Evolutionary conservation across 2,329 filamentous ascomycete species (phyloP), one percentile per base, ranked within the genome.

Genomic region (Fusarium avenaceum): DNA sequence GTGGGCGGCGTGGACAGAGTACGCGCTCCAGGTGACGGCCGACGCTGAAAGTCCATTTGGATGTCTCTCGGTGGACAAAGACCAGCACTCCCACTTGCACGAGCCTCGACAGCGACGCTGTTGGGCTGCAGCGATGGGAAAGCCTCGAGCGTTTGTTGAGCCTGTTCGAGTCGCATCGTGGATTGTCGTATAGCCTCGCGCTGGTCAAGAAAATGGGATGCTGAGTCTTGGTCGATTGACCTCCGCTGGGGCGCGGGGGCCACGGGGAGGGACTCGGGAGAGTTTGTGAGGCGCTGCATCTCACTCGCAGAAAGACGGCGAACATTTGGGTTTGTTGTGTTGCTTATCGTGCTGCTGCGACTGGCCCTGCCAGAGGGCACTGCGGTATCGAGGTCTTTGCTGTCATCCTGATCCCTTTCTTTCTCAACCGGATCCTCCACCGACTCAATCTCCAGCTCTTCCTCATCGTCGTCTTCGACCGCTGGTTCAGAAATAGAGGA

Each of bases 241-340:
- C 77, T 67, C 72, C 80, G 64, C 76, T 78, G 65, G 52, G 75
- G 75, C 70, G 79, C 76, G 66, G 78, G 76, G 2, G 85, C 84
- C 1, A 89, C 76, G 14, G 88, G 87, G 3, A 90, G 77, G 1
- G 87, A 89, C 28, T 87, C 85, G 7, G 86, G 86, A 2, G 85
- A 82, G 28, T 82, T 83, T 15, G 85, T 84, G 60, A 90, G 77
- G 61, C 87, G 84, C 53, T 87, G 84, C 74, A 90, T 88, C 71
- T 88, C 85, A 38, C 81, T 84, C 9, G 85, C 85, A 0, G 87
- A 88, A 26, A 90, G 79, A 38, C 86, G 83, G 55, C 85, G 82
- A 46, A 88, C 77, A 47, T 79, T 84, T 42, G 79, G 76, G 64
- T 78, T 80, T 32, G 65, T 67, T 6, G 72, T 69, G 58, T 74